A percentile compares a stretch with the other conserved stretches of the same genome.
Conservation (phyloP, 1,139 yeast genomes). For the Scheffersomyces segobiensis region DNA sequence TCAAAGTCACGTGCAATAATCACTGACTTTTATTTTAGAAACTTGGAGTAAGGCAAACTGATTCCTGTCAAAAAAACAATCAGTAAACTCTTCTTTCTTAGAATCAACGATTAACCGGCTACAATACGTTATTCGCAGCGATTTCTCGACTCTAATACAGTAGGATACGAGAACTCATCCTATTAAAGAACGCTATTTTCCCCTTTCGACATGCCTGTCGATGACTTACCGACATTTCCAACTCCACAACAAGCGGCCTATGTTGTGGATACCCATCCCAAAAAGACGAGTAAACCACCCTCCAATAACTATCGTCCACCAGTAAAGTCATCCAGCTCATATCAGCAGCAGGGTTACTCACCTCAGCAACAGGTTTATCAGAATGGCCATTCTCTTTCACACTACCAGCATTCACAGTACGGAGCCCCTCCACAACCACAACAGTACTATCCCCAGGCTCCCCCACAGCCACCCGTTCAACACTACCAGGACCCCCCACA, state of each 20-base stretch:
- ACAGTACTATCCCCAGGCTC: conserved; percentile 14
- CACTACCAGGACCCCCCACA: conserved; percentile 14
- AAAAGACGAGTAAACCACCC: not conserved
- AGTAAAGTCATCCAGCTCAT: conserved; percentile 12
- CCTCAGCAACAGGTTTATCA: conserved; percentile 4
- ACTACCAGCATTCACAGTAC: conserved; percentile 13
- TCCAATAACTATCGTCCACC: not conserved
- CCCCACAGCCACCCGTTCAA: conserved; percentile 15
- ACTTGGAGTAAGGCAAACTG: not conserved
- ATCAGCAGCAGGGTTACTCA: conserved; percentile 14
- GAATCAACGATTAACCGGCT: not conserved
- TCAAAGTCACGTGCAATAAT: not conserved
- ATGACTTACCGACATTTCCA: conserved; percentile 49
- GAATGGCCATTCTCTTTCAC: conserved; percentile 11
- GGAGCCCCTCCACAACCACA: conserved; percentile 16
- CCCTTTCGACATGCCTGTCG: conserved; percentile 23
- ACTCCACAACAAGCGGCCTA: conserved; percentile 51
- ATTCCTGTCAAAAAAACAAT: not conserved
- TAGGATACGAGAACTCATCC: not conserved
- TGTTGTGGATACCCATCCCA: conserved; percentile 16
- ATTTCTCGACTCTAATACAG: not conserved
- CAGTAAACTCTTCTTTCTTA: conserved; percentile 1
- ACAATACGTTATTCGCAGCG: not conserved
- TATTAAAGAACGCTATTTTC: not conserved
- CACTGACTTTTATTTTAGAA: not conserved